A percentile compares a stretch with the other conserved stretches of the same genome.
Evolutionary conservation across 2,329 filamentous ascomycete species (phyloP).

Genomic region (Botrytis cinerea): DNA sequence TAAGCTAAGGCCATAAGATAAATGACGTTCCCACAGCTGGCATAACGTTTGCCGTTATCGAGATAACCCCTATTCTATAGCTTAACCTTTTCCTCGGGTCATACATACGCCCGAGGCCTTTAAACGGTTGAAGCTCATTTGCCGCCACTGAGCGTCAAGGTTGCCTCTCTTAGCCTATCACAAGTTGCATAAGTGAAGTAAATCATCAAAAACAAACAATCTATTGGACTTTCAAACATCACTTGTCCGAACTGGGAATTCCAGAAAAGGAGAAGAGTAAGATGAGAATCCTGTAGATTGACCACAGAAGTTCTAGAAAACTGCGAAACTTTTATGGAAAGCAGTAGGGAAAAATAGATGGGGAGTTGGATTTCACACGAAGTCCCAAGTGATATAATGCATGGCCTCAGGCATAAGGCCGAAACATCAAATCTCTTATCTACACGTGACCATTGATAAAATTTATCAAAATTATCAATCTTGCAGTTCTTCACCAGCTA

Average conservation of each 20-base stretch:
- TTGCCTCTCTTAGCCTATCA: conserved; percentile 5
- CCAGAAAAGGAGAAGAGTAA: neutral
- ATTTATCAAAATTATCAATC: conserved; percentile 23
- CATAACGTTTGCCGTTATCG: neutral
- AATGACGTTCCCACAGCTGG: conserved; percentile 16
- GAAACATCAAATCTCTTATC: conserved; percentile 4
- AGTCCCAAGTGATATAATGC: neutral
- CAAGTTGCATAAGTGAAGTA: neutral
- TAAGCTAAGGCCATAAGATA: neutral
- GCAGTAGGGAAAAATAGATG: too few relatives aligned
- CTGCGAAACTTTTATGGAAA: neutral
- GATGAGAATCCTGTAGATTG: neutral
- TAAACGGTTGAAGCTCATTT: conserved; percentile 15
- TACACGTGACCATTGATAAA: conserved; percentile 15
- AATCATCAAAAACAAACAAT: conserved; percentile 4
- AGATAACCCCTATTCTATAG: conserved; percentile 20
- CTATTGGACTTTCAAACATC: conserved; percentile 12
- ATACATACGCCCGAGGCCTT: conserved; percentile 1
- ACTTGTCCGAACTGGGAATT: neutral
- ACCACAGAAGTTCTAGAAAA: neutral
- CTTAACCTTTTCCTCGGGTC: conserved; percentile 13
- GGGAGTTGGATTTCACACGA: neutral
- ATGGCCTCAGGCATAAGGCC: neutral
- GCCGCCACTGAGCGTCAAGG: conserved; percentile 18
- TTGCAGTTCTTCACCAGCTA: neutral